Evolutionary conservation across 2,329 filamentous ascomycete species (phyloP).

Genomic region (Ophiocordyceps camponoti-saundersi): DNA sequence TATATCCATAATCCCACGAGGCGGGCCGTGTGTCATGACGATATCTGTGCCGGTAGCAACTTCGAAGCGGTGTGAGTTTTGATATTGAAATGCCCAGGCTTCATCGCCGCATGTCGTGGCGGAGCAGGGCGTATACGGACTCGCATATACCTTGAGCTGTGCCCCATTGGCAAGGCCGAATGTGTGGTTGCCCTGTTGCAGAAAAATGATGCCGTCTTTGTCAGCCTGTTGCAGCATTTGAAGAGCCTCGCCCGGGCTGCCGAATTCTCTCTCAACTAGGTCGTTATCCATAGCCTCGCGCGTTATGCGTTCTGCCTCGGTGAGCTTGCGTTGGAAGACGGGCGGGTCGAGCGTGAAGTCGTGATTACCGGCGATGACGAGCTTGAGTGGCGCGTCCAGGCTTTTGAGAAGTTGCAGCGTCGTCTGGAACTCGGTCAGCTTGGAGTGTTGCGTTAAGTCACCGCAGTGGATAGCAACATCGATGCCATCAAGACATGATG

Average conservation of each 20-base stretch:
- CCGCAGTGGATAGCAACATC: too few species aligned
- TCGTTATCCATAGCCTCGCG: too few species aligned
- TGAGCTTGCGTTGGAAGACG: too few species aligned
- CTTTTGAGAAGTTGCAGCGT: too few species aligned
- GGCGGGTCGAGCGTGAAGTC: too few species aligned
- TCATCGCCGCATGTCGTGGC: conserved; percentile 3
- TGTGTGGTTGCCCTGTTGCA: conserved; percentile 23
- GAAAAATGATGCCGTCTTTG: conserved; percentile 16
- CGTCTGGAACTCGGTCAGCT: too few species aligned
- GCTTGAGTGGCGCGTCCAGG: too few species aligned
- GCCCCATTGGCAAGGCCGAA: conserved; percentile 24
- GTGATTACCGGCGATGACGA: too few species aligned
- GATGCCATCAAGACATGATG: too few species aligned
- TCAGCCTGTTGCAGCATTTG: conserved; percentile 9
- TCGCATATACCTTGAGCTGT: conserved; percentile 23
- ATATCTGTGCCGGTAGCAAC: conserved; percentile 12
- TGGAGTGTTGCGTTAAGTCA: too few species aligned
- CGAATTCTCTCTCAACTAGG: conserved; percentile 7
- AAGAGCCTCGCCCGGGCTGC: conserved; percentile 16
- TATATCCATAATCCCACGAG: conserved; percentile 22
- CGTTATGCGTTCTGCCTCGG: too few species aligned
- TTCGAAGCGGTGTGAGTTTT: conserved; percentile 9
- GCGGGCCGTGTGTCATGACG: conserved; percentile 18
- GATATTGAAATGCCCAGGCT: conserved; percentile 28
- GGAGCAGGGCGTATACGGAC: conserved; percentile 23